These are phyloP conservation scores for Colletotrichum abscissum DNA, from an alignment of 2,329 filamentous ascomycete species.

Conservation along the genomic window DNA sequence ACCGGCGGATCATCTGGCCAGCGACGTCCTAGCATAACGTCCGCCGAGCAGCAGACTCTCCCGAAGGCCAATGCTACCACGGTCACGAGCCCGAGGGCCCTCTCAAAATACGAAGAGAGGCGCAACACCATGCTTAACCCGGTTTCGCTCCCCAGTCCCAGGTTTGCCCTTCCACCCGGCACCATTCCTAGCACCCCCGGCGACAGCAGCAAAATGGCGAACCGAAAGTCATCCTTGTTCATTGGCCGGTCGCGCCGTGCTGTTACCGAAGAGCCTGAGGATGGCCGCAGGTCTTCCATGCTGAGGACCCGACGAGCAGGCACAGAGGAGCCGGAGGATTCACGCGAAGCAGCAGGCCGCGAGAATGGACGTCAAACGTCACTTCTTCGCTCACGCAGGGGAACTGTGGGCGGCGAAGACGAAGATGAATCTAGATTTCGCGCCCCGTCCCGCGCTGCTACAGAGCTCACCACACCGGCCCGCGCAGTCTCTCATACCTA, in stretches of 20 bases:
- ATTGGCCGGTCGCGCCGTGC: constrained; percentile 58
- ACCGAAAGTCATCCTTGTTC: constrained; percentile 66
- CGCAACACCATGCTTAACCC: constrained; percentile 59
- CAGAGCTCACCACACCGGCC: constrained; percentile 58
- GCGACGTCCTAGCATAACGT: constrained; percentile 54
- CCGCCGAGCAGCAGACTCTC: constrained; percentile 51
- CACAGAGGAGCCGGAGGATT: constrained; percentile 60
- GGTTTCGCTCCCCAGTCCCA: constrained; percentile 58
- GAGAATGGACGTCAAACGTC: constrained; percentile 58
- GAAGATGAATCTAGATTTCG: constrained; percentile 61
- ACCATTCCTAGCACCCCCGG: constrained; percentile 51
- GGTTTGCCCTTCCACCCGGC: constrained; percentile 45
- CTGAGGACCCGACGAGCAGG: constrained; percentile 56
- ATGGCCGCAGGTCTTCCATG: constrained; percentile 61
- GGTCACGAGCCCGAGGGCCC: constrained; percentile 57
- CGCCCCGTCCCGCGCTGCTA: constrained; percentile 68
- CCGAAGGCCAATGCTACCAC: constrained; percentile 37
- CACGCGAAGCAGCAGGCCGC: constrained; percentile 36
- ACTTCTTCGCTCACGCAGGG: constrained; percentile 58
- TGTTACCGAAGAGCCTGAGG: constrained; percentile 62
- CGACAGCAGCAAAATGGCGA: constrained; percentile 47
- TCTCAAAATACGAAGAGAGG: constrained; percentile 65
- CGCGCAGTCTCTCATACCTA: constrained; percentile 51
- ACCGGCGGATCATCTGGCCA: constrained; percentile 45
- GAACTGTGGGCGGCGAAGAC: constrained; percentile 58